Evolutionary conservation across 352 stramenopile genomes (phyloP).

Genomic region (Phytophthora macrochlamydospora): DNA sequence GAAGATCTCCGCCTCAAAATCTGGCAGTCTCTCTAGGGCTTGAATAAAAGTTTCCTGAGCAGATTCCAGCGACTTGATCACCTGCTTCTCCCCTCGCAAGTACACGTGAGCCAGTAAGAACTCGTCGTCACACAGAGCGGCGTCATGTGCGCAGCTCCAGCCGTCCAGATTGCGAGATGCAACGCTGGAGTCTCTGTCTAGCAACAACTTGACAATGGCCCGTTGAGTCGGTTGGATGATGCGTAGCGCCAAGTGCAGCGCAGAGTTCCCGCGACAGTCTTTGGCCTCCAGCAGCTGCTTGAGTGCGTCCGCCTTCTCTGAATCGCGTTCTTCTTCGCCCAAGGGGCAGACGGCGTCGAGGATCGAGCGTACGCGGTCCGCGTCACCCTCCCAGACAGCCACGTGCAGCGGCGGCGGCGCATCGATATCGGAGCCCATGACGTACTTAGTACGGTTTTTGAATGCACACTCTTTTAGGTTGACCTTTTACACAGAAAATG

Average conservation of each 20-base stretch:
- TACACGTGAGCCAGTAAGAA: constrained; percentile 76
- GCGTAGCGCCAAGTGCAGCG: constrained; percentile 74
- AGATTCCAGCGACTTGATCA: constrained; percentile 47
- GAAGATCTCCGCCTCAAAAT: constrained; percentile 85
- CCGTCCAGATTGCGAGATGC: constrained; percentile 46
- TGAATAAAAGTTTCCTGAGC: constrained; percentile 62
- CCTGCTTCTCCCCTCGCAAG: constrained; percentile 62
- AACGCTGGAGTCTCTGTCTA: constrained; percentile 47
- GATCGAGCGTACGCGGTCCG: constrained; percentile 35
- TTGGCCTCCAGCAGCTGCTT: constrained; percentile 56
- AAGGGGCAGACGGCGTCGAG: constrained; percentile 30
- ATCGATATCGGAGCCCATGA: neutral
- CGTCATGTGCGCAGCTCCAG: constrained; percentile 82
- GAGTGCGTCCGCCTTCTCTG: constrained; percentile 15
- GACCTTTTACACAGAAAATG: too few relatives aligned
- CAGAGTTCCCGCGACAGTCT: constrained; percentile 70
- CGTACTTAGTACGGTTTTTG: neutral
- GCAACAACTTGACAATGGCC: constrained; percentile 60
- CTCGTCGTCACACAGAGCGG: constrained; percentile 77
- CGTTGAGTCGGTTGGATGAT: constrained; percentile 66
- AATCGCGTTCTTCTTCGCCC: constrained; percentile 12
- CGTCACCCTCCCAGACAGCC: constrained; percentile 74
- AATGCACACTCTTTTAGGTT: too few relatives aligned
- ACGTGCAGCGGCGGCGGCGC: constrained; percentile 52
- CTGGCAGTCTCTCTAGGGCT: constrained; percentile 67